Evolutionary conservation across 2,329 filamentous ascomycete genomes (phyloP).

Genomic region (Teratosphaeria viscida): DNA sequence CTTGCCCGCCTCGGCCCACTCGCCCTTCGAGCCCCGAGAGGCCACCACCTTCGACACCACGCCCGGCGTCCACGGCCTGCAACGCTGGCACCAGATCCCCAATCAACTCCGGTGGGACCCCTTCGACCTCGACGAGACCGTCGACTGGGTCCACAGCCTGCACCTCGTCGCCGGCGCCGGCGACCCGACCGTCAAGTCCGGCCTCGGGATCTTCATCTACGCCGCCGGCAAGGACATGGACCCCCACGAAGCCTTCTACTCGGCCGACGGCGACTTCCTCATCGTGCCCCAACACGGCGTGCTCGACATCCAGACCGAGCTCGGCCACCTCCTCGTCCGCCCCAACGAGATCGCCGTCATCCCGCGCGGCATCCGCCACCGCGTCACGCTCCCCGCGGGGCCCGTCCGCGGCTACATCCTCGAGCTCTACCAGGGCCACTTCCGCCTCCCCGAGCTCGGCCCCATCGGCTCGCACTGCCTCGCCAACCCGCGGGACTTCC

Average conservation of each 20-base stretch:
- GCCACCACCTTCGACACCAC: constrained; percentile 41
- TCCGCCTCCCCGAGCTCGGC: constrained; percentile 55
- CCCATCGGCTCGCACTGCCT: constrained; percentile 56
- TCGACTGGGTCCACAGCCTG: constrained; percentile 59
- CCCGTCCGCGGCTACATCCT: constrained; percentile 56
- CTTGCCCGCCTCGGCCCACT: constrained; percentile 48
- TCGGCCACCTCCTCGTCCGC: constrained; percentile 53
- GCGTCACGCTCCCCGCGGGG: constrained; percentile 49
- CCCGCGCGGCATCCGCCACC: constrained; percentile 54
- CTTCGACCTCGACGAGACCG: constrained; percentile 60
- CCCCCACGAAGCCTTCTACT: constrained; percentile 67
- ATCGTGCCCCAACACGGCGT: constrained; percentile 56
- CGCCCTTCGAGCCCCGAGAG: constrained; percentile 42
- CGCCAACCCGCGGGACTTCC: constrained; percentile 56
- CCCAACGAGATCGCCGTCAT: constrained; percentile 60
- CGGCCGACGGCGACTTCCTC: constrained; percentile 60
- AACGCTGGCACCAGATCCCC: constrained; percentile 61
- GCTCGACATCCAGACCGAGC: constrained; percentile 58
- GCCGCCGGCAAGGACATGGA: constrained; percentile 70
- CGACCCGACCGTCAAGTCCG: constrained; percentile 67
- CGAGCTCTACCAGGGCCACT: constrained; percentile 56
- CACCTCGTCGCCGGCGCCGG: constrained; percentile 69
- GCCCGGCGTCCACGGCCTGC: constrained; percentile 38
- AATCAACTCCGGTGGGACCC: constrained; percentile 75
- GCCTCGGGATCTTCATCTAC: constrained; percentile 71